Percentiles rank a stretch among this genome's conserved stretches.
Evolutionary conservation across 441 rosid genomes (phyloP).

Genomic region (Euphorbia schlechtendalii): DNA sequence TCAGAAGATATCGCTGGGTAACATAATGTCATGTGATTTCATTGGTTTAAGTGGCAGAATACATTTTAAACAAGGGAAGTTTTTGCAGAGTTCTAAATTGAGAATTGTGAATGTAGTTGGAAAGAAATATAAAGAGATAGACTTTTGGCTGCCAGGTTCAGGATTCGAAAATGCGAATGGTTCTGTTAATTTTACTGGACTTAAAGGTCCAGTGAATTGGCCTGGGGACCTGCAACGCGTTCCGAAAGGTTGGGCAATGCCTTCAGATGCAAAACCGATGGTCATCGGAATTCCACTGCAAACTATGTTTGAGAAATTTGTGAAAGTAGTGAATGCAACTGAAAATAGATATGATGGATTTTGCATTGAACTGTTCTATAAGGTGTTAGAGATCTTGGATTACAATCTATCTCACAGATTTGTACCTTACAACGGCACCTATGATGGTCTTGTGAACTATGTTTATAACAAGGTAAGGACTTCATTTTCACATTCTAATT

Average conservation of each 20-base stretch:
- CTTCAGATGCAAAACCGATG: slow-evolving; percentile 23
- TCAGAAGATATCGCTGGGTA: slow-evolving; percentile 14
- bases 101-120: slow-evolving; percentile 31
- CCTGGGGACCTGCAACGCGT: slow-evolving; percentile 23
- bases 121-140: slow-evolving; percentile 25
- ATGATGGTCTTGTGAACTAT: slow-evolving; percentile 33
- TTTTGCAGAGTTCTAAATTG: slow-evolving; percentile 4
- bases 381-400: slow-evolving; percentile 14
- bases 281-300: slow-evolving; percentile 42
- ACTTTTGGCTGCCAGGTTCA: slow-evolving; percentile 27
- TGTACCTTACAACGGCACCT: slow-evolving; percentile 26
- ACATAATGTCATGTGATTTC: slow-evolving; percentile 19
- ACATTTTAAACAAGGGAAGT: slow-evolving; percentile 19
- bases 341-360: slow-evolving; percentile 31
- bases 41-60: slow-evolving; percentile 32
- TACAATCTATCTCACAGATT: slow-evolving; percentile 27
- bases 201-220: slow-evolving; percentile 29
- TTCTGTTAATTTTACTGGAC: neutral
- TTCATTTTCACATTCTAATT: neutral
- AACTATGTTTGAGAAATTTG: slow-evolving; percentile 37
- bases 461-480: slow-evolving; percentile 42
- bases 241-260: slow-evolving; percentile 48
- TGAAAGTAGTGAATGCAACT: slow-evolving; percentile 23
- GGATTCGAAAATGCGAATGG: slow-evolving; percentile 23
- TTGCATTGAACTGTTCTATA: slow-evolving; percentile 37